Evolutionary conservation across 2,329 filamentous ascomycete species (phyloP), one percentile per base, ranked within the genome.

Genomic region (Hypoxylon sp.): DNA sequence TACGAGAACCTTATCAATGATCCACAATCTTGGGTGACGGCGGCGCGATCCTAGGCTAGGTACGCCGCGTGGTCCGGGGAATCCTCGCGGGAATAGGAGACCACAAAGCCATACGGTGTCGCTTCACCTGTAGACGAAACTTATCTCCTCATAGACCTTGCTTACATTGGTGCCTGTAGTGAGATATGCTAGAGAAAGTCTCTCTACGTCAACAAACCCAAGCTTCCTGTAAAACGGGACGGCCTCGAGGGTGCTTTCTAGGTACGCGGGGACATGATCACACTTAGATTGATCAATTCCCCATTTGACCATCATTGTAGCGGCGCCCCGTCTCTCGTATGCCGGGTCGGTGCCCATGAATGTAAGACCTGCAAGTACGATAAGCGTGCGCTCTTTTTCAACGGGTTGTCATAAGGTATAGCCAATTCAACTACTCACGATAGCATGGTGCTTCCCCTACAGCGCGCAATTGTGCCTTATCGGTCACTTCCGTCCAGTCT

Each of bases 231-330:
- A 74, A 7, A 74, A 70, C 0, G 64, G 48, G 1, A 66, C 68
- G n/a, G 72, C 72, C 8, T 72, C 67, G 5, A 70, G 20, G 5
- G 72, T 74, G 24, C 72, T 73, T 47, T 74, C 72, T 4, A 73
- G 34, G 51, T 73, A 73, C 1, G 52, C 56, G 5, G 62, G 67
- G 1, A 57, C 39, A 22, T 43, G 6, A 4, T 59, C 8, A 11
- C 26, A 17, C 10, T 47, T 58, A 20, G 56, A 71, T 10, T 61
- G 62, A 5, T 70, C 59, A 4, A 70, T 56, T 4, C 71, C 71
- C 71, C 72, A 74, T 22, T 49, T 53, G 4, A 72, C 61, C 60
- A 73, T 50, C 63, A 70, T 43, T 0, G 60, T 56, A 30, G 59
- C 71, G 2, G 72, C 72, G n/a, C 72, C 71, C 19, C 62, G 58